These are phyloP conservation scores for Ambrosia hybrid DNA, from an alignment of 140 eudicot species.

Conservation along the genomic window DNA sequence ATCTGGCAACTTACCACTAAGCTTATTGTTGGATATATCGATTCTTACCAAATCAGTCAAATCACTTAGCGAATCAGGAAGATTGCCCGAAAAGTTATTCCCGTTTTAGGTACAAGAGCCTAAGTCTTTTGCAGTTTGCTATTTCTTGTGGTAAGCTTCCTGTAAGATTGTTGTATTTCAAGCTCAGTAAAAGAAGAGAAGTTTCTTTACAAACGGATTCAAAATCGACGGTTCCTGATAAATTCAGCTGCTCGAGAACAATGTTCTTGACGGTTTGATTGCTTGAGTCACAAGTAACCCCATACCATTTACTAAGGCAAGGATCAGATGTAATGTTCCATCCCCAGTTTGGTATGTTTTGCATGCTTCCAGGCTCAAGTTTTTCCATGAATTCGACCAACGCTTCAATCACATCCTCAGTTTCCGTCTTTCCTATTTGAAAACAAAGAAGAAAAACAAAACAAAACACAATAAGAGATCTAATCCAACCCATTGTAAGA, in stretches of 20 bases:
- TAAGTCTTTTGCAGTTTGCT: conserved; percentile 51
- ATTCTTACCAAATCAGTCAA: conserved; percentile 45
- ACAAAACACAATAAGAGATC: conserved; percentile 19
- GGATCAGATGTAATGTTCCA: conserved; percentile 66
- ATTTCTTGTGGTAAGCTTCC: conserved; percentile 52
- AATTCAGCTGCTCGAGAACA: conserved; percentile 47
- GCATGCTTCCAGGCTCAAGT: conserved; percentile 37
- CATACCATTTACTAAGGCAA: conserved; percentile 44
- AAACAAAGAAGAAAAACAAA: conserved; percentile 36
- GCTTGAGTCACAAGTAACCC: conserved; percentile 42
- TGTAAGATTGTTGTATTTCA: conserved; percentile 45
- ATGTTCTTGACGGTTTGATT: conserved; percentile 41
- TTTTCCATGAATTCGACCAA: conserved; percentile 51
- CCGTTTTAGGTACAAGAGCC: conserved; percentile 47
- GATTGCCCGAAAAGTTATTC: conserved; percentile 46
- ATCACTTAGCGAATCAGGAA: conserved; percentile 40
- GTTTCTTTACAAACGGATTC: conserved; percentile 42
- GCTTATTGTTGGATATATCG: conserved; percentile 46
- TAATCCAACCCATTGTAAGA: conserved; percentile 36
- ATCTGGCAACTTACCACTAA: conserved; percentile 56
- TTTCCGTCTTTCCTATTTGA: conserved; percentile 38
- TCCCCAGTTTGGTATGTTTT: conserved; percentile 37
- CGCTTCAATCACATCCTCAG: conserved; percentile 37
- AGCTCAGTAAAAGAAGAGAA: conserved; percentile 42
- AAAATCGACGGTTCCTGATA: conserved; percentile 51